Conservation (phyloP, 2,329 filamentous ascomycete species). For the Juglanconis oblonga region DNA sequence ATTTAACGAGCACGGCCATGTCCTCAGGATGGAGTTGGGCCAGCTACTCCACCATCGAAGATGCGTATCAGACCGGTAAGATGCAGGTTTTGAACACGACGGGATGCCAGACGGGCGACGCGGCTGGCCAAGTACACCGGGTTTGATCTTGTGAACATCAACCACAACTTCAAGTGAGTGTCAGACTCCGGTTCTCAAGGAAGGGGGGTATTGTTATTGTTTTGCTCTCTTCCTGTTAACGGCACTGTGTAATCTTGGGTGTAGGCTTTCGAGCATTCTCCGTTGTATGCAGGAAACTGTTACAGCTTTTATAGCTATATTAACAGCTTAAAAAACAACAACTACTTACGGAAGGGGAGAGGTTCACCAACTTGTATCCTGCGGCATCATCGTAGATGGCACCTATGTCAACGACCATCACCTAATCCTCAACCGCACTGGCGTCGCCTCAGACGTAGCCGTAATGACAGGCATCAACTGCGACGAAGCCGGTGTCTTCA, state of each 20-base stretch:
- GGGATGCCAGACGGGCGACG: slow-evolving; percentile 24
- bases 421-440: slow-evolving; percentile 27
- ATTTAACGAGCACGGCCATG: slow-evolving; percentile 23
- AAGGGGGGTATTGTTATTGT: too few relatives aligned
- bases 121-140: slow-evolving; percentile 24
- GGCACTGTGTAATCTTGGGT: too few relatives aligned
- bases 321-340: too few relatives aligned
- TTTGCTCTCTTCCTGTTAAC: too few relatives aligned
- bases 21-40: slow-evolving; percentile 18
- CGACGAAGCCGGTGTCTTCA: slow-evolving; percentile 26
- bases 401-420: slow-evolving; percentile 24
- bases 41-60: slow-evolving; percentile 22
- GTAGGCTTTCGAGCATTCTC: too few relatives aligned
- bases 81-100: slow-evolving; percentile 23
- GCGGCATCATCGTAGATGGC: slow-evolving; percentile 29
- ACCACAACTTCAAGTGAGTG: slow-evolving; percentile 27
- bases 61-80: slow-evolving; percentile 22
- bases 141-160: slow-evolving; percentile 28
- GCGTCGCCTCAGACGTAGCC: slow-evolving; percentile 25
- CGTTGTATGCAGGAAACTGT: too few relatives aligned
- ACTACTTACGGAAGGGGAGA: too few relatives aligned
- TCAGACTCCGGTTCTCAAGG: too few relatives aligned
- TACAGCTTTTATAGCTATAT: too few relatives aligned
- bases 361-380: neutral
- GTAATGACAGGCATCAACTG: slow-evolving; percentile 36